Conservation (phyloP, 148 eudicot genomes). For the Camellia japonica region DNA sequence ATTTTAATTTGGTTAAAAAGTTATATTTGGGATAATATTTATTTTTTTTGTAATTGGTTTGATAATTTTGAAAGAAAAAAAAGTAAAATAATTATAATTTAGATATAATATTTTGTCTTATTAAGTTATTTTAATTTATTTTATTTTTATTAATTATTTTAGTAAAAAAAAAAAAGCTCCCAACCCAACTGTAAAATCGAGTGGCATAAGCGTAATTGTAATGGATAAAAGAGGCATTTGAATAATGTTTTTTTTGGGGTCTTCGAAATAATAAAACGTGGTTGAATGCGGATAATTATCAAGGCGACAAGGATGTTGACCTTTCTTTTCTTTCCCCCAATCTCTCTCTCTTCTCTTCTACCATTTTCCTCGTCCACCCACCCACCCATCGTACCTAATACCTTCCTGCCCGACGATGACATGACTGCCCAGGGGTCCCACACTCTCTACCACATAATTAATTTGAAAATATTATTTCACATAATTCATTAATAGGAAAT, state of each 20-base stretch:
- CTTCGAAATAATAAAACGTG: not conserved
- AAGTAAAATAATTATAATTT: too few relatives aligned
- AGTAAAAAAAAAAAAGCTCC: too few relatives aligned
- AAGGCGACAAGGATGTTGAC: not conserved
- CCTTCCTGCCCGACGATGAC: not conserved
- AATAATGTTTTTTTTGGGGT: not conserved
- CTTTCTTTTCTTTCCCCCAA: not conserved
- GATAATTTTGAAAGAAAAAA: too few relatives aligned
- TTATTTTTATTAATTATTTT: too few relatives aligned
- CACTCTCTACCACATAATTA: too few relatives aligned
- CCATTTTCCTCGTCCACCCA: constrained; percentile 3
- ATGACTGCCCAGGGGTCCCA: not conserved
- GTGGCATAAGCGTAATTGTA: not conserved
- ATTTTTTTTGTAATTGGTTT: too few relatives aligned
- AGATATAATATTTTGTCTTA: too few relatives aligned
- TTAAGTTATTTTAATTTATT: not conserved
- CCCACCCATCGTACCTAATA: not conserved
- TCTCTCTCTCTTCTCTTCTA: not conserved
- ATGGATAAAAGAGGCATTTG: not conserved
- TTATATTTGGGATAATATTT: too few relatives aligned
- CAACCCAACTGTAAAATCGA: too few relatives aligned
- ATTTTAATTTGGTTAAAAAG: too few relatives aligned
- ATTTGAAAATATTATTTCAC: too few relatives aligned
- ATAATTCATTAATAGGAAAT: too few relatives aligned
- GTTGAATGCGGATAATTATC: not conserved